These are phyloP conservation scores for Acacia melanoxylon DNA, from an alignment of 306 rosid species.

Conservation along the genomic window DNA sequence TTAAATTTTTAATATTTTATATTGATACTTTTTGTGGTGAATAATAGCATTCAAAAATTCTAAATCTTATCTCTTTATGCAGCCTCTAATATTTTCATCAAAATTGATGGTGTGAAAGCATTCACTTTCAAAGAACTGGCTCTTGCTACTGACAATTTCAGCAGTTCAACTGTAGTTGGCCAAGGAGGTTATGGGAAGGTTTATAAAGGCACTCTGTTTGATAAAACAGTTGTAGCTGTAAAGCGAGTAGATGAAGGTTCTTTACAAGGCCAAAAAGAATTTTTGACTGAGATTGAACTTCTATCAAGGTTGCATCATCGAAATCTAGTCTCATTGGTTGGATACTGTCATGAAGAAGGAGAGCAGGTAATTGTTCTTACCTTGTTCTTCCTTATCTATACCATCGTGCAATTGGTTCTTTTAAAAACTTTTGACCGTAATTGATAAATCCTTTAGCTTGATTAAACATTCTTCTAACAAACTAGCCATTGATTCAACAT, in stretches of 20 bases:
- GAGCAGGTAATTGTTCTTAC: constrained; percentile 61
- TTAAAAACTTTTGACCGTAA: constrained; percentile 3
- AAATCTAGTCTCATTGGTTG: constrained; percentile 76
- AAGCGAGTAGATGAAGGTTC: constrained; percentile 90
- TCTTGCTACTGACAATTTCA: constrained; percentile 65
- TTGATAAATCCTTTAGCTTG: not conserved
- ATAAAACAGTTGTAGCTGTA: constrained; percentile 67
- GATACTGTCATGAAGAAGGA: constrained; percentile 81
- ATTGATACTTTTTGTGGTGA: not conserved
- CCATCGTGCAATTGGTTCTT: constrained; percentile 20
- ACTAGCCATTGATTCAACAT: not conserved
- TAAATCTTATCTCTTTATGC: constrained; percentile 38
- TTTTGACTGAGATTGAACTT: constrained; percentile 87
- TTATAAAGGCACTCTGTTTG: constrained; percentile 69
- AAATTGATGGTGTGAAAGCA: constrained; percentile 72
- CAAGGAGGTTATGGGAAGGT: constrained; percentile 98
- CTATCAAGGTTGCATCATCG: constrained; percentile 90
- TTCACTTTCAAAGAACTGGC: constrained; percentile 74
- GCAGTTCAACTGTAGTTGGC: constrained; percentile 63
- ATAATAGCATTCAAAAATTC: constrained; percentile 9
- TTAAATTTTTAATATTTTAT: not conserved
- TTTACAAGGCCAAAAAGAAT: constrained; percentile 88
- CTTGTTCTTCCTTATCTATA: not conserved
- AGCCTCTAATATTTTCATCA: constrained; percentile 61
- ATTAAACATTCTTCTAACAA: constrained; percentile 4